Percentiles rank a stretch among this genome's conserved stretches.
Evolutionary conservation across 768 basidiomycete species (phyloP).

Genomic region (Dictyophora rubrovolvata): DNA sequence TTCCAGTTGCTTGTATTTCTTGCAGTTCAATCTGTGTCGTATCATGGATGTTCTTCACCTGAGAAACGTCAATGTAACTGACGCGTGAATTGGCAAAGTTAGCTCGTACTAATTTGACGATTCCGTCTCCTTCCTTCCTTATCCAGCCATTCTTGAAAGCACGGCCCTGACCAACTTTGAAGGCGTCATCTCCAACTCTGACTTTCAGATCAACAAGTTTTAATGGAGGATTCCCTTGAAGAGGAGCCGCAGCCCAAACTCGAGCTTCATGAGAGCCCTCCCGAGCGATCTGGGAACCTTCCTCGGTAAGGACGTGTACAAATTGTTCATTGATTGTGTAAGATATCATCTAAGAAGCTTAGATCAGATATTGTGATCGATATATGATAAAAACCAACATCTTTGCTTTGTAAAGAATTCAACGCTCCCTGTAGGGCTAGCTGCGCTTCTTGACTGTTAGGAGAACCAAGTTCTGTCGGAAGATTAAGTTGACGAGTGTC

Average conservation of each 20-base stretch:
- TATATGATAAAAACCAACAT: slow-evolving; percentile 36
- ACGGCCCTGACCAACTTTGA: slow-evolving; percentile 88
- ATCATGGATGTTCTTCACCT: slow-evolving; percentile 65
- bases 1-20: slow-evolving; percentile 64
- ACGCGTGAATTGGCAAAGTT: neutral
- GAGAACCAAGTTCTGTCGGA: slow-evolving; percentile 47
- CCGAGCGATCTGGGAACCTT: slow-evolving; percentile 69
- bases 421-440: slow-evolving; percentile 79
- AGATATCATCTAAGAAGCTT: slow-evolving; percentile 58
- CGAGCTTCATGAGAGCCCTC: slow-evolving; percentile 92
- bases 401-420: slow-evolving; percentile 80
- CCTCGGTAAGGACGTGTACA: slow-evolving; percentile 65
- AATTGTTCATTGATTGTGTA: slow-evolving; percentile 71
- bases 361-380: neutral
- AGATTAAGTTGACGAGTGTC: slow-evolving; percentile 63
- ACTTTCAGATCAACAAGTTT: slow-evolving; percentile 60
- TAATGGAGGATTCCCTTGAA: slow-evolving; percentile 56
- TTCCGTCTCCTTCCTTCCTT: slow-evolving; percentile 75
- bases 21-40: slow-evolving; percentile 62
- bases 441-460: slow-evolving; percentile 67
- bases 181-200: slow-evolving; percentile 72
- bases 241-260: slow-evolving; percentile 79
- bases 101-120: slow-evolving; percentile 73
- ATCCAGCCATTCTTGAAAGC: slow-evolving; percentile 99
- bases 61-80: neutral